phyloP scores from a whole-genome alignment of 1,284 basidiomycete genomes.

The Melampsora americana region DNA sequence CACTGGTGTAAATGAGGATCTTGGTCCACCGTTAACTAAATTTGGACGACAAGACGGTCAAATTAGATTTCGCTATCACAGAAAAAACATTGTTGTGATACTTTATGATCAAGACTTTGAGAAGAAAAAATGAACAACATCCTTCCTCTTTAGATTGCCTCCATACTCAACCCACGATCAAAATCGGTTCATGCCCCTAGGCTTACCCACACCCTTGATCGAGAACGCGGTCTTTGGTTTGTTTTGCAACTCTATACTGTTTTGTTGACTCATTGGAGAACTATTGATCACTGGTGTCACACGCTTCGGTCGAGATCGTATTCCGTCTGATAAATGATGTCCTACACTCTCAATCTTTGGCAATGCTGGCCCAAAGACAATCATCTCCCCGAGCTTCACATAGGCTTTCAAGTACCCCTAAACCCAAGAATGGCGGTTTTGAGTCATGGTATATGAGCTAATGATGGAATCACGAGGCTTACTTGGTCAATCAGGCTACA shows the following conservation, averaged over 20 bases:
- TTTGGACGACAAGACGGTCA: too few relatives aligned
- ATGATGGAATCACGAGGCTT: conserved; percentile 18
- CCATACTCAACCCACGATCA: too few relatives aligned
- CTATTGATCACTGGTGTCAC: conserved; percentile 10
- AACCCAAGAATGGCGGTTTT: background rate
- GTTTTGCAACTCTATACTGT: background rate
- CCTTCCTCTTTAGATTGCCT: too few relatives aligned
- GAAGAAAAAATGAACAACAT: too few relatives aligned
- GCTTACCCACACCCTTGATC: background rate
- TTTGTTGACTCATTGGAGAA: background rate
- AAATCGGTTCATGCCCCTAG: too few relatives aligned
- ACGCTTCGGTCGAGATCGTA: background rate
- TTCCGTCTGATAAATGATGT: conserved; percentile 26
- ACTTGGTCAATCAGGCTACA: conserved; percentile 56
- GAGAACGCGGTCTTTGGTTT: background rate
- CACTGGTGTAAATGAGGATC: too few relatives aligned
- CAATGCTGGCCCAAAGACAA: conserved; percentile 32
- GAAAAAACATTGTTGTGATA: too few relatives aligned
- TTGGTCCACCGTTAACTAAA: too few relatives aligned
- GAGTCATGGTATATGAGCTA: background rate
- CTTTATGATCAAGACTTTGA: too few relatives aligned
- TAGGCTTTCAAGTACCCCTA: conserved; percentile 38
- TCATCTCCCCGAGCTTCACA: conserved; percentile 40
- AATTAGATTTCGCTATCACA: too few relatives aligned
- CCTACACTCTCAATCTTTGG: conserved; percentile 31